Evolutionary conservation across 2,329 filamentous ascomycete genomes (phyloP).

Genomic region (Neonectria neomacrospora): DNA sequence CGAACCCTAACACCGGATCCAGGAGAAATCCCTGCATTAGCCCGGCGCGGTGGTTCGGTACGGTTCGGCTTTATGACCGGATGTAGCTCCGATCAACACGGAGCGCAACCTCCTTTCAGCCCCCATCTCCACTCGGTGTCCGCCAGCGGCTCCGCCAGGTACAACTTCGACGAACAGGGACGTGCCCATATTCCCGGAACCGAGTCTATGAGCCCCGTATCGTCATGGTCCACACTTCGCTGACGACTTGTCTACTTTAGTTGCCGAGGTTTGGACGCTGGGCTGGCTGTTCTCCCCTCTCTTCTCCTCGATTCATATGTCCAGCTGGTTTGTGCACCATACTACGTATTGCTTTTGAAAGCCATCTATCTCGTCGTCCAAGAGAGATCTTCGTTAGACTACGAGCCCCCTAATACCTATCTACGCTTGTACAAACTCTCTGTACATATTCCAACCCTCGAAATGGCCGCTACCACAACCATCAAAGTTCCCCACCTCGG

Average conservation of each 20-base stretch:
- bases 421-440: not conserved
- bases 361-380: not conserved
- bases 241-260: not conserved
- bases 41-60: constrained; percentile 1
- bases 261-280: not conserved
- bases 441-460: constrained; percentile 7
- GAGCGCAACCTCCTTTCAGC: not conserved
- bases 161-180: not conserved
- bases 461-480: constrained; percentile 55
- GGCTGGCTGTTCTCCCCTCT: not conserved
- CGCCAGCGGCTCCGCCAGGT: not conserved
- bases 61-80: constrained; percentile 9
- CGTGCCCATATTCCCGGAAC: not conserved
- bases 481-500: constrained; percentile 60
- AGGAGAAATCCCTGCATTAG: constrained; percentile 4
- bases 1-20: not conserved
- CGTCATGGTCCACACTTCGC: not conserved
- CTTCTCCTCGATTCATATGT: not conserved
- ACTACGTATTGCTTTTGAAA: not conserved
- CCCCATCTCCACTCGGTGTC: not conserved
- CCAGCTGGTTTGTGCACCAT: not conserved
- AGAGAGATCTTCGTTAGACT: constrained; percentile 6
- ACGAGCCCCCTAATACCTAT: constrained; percentile 2
- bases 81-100: constrained; percentile 6
- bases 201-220: not conserved